A percentile compares a stretch with the other conserved stretches of the same genome.
Evolutionary conservation across 768 basidiomycete genomes (phyloP).

Genomic region (Pisolithus sp.): DNA sequence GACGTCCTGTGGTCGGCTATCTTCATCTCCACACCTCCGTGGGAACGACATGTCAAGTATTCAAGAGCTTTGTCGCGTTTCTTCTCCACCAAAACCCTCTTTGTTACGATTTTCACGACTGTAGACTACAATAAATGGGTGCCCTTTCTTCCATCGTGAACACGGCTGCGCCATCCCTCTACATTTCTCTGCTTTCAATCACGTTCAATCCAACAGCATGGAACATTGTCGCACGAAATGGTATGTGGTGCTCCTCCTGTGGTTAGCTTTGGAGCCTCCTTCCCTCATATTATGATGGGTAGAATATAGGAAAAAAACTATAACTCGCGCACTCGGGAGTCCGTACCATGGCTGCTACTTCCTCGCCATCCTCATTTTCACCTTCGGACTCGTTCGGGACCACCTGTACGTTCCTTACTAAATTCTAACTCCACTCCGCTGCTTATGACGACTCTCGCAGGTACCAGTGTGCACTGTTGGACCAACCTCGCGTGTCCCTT

Average conservation of each 20-base stretch:
- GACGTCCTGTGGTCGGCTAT: too few relatives aligned
- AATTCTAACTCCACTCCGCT: neutral
- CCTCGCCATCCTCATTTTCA: conserved; percentile 79
- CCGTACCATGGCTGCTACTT: conserved; percentile 77
- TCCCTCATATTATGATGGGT: neutral
- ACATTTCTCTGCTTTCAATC: conserved; percentile 61
- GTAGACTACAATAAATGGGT: conserved; percentile 14
- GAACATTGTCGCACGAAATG: conserved; percentile 93
- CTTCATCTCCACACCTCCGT: too few relatives aligned
- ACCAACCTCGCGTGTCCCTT: conserved; percentile 66
- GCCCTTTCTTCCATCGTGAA: conserved; percentile 41
- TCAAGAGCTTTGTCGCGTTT: too few relatives aligned
- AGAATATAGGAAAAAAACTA: conserved; percentile 82
- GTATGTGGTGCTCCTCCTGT: conserved; percentile 36
- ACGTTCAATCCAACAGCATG: conserved; percentile 91
- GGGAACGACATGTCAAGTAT: too few relatives aligned
- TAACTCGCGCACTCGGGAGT: conserved; percentile 77
- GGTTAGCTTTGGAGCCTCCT: neutral
- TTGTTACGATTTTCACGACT: neutral
- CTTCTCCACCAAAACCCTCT: too few relatives aligned
- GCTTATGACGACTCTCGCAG: conserved; percentile 32
- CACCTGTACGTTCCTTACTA: conserved; percentile 51
- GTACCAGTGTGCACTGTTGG: conserved; percentile 65
- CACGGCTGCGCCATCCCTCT: conserved; percentile 56
- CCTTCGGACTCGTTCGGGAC: conserved; percentile 80